A percentile compares a stretch with the other conserved stretches of the same genome.
phyloP scores from a whole-genome alignment of 2,329 filamentous ascomycete species.

The Fusarium sp. region DNA sequence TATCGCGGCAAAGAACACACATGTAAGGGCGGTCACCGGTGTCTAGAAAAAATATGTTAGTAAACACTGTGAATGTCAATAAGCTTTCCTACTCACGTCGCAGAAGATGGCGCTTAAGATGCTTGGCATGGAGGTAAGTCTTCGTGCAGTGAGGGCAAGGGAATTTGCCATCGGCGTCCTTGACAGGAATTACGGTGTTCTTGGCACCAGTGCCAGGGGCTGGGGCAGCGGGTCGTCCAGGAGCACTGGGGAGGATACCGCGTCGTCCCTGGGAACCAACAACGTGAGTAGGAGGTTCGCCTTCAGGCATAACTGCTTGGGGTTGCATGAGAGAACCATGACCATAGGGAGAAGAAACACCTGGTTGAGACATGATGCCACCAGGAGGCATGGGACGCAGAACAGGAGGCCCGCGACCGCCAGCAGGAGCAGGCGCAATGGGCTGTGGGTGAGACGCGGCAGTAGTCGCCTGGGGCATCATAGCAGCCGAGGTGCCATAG shows the following conservation, averaged over 20 bases:
- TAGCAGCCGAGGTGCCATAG: conserved; percentile 67
- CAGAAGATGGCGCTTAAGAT: conserved; percentile 94
- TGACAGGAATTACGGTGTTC: conserved; percentile 86
- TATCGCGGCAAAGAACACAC: conserved; percentile 97
- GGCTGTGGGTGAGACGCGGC: conserved; percentile 78
- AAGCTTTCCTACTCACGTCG: conserved; percentile 79
- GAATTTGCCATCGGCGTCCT: conserved; percentile 98
- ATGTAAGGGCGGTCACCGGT: conserved; percentile 98
- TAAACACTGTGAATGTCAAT: conserved; percentile 19
- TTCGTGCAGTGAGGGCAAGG: conserved; percentile 98
- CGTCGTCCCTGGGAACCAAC: conserved; percentile 94
- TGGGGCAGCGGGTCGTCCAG: conserved; percentile 83
- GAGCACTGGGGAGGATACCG: conserved; percentile 90
- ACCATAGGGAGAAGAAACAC: conserved; percentile 70
- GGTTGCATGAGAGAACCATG: conserved; percentile 68
- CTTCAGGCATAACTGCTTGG: conserved; percentile 65
- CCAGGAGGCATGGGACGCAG: conserved; percentile 78
- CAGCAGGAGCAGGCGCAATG: conserved; percentile 77
- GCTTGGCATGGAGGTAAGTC: conserved; percentile 97
- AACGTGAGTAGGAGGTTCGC: conserved; percentile 83
- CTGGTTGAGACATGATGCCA: conserved; percentile 69
- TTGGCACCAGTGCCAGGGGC: conserved; percentile 77
- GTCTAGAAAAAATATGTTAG: conserved; percentile 66
- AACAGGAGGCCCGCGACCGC: conserved; percentile 66
- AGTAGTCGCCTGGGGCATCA: conserved; percentile 75